These are phyloP conservation scores for Ceratocystis cacaofunesta DNA, from an alignment of 2,329 filamentous ascomycete species.

Conservation along the genomic window DNA sequence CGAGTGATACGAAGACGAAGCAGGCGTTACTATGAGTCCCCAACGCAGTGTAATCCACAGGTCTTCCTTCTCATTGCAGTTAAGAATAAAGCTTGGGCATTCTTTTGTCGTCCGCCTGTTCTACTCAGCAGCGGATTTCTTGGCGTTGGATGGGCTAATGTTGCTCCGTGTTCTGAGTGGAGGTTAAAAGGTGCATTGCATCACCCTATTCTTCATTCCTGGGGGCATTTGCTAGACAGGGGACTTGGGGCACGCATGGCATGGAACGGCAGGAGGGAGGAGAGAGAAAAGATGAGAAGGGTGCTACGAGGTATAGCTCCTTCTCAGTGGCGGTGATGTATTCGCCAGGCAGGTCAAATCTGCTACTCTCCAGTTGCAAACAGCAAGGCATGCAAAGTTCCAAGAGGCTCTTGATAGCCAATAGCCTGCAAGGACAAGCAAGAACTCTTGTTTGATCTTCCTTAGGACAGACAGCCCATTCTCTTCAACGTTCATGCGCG, in stretches of 20 bases:
- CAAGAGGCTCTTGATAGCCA: neutral
- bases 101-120: too few relatives aligned
- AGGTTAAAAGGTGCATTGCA: neutral
- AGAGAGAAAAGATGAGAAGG: neutral
- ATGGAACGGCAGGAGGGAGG: neutral
- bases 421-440: neutral
- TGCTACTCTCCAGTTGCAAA: too few relatives aligned
- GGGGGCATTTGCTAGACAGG: neutral
- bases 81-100: too few relatives aligned
- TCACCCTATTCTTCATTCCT: neutral
- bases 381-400: neutral
- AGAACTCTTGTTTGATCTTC: too few relatives aligned
- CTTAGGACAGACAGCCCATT: too few relatives aligned
- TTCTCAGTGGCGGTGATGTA: too few relatives aligned
- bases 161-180: neutral
- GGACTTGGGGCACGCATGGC: neutral
- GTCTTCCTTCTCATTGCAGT: too few relatives aligned
- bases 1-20: too few relatives aligned
- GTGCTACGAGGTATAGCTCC: neutral
- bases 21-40: too few relatives aligned
- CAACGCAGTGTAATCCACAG: too few relatives aligned
- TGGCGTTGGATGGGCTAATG: neutral
- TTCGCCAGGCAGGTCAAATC: too few relatives aligned
- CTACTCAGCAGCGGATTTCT: neutral
- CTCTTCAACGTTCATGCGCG: too few relatives aligned